phyloP scores from a whole-genome alignment of 768 basidiomycete genomes.

The Myochromella boudieri region DNA sequence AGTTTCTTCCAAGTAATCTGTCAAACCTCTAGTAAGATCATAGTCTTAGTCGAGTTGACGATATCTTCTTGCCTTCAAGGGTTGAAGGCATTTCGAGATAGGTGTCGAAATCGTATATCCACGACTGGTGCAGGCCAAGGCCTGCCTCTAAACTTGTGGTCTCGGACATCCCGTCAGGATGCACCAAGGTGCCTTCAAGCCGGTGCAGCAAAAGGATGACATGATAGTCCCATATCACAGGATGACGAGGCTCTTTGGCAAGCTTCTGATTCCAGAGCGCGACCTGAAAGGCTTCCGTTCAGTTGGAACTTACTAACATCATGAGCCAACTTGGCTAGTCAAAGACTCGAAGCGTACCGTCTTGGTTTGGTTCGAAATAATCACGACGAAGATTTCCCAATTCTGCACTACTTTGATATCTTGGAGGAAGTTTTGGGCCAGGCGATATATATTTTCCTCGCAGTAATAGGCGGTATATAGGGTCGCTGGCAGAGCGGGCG shows the following conservation, averaged over 20 bases:
- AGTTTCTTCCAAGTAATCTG: constrained; percentile 47
- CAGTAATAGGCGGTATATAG: constrained; percentile 64
- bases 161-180: neutral
- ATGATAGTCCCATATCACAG: constrained; percentile 77
- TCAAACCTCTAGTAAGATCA: constrained; percentile 13
- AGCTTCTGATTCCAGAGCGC: constrained; percentile 64
- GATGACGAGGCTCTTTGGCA: constrained; percentile 27
- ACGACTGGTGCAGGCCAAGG: constrained; percentile 19
- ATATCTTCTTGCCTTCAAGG: constrained; percentile 49
- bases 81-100: constrained; percentile 48
- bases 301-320: too few relatives aligned
- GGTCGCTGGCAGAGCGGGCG: constrained; percentile 36
- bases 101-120: constrained; percentile 76
- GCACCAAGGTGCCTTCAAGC: constrained; percentile 6
- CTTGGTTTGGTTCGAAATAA: constrained; percentile 64
- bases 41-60: neutral
- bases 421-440: constrained; percentile 43
- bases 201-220: constrained; percentile 57
- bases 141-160: neutral
- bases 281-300: constrained; percentile 52
- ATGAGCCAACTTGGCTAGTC: neutral
- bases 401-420: constrained; percentile 21
- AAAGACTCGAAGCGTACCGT: constrained; percentile 35
- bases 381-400: constrained; percentile 57
- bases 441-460: constrained; percentile 73